phyloP scores from a whole-genome alignment of 2,329 filamentous ascomycete species.

The Colletotrichum tabaci region DNA sequence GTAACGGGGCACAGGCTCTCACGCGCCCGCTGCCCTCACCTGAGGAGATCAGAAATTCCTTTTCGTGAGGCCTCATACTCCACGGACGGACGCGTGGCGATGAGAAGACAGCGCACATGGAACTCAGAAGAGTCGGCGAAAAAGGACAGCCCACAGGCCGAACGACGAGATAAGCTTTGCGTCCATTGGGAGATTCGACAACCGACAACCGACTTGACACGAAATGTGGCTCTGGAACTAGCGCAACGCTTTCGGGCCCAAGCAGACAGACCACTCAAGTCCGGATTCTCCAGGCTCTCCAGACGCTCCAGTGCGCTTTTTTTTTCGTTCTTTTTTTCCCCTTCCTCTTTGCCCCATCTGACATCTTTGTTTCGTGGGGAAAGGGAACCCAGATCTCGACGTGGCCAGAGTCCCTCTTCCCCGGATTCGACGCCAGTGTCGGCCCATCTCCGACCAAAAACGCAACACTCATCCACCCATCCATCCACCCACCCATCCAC shows the following conservation, averaged over 20 bases:
- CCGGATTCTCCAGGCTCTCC: not conserved
- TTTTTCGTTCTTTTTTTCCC: no score
- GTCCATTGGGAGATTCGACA: slow-evolving; percentile 1
- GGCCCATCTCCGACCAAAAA: slow-evolving; percentile 24
- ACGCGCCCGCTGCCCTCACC: not conserved
- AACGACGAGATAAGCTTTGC: slow-evolving; percentile 28
- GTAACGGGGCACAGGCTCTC: not conserved
- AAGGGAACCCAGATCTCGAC: not conserved
- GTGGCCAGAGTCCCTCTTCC: not conserved
- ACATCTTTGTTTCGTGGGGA: not conserved
- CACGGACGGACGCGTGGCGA: not conserved
- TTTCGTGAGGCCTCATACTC: not conserved
- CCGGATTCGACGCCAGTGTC: slow-evolving; percentile 4
- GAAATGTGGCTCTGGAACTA: slow-evolving; percentile 13
- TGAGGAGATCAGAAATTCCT: not conserved
- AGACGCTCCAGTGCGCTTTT: not conserved
- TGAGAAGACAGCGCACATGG: no score
- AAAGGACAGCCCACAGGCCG: no score
- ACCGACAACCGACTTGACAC: not conserved
- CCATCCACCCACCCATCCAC: not conserved
- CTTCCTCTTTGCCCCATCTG: no score
- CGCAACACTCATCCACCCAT: slow-evolving; percentile 2
- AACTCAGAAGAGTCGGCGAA: no score
- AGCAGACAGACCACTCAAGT: not conserved
- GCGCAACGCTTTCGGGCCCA: not conserved